Evolutionary conservation across 805 yeast species (phyloP), one percentile per base, ranked within the genome.

Genomic region (Hermanozyma aechmeae): DNA sequence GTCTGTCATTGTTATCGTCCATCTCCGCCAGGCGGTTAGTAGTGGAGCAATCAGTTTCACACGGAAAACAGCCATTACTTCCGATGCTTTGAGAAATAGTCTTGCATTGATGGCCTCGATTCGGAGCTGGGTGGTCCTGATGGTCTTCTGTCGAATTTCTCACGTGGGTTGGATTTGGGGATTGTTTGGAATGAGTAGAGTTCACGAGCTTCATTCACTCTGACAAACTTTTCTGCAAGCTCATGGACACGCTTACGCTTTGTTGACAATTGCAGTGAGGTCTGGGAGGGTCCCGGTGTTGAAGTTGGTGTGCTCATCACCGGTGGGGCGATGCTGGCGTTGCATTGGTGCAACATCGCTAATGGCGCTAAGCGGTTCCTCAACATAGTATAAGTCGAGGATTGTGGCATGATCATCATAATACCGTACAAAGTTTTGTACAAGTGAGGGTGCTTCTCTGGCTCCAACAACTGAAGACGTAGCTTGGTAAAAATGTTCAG

Each of bases 371-470:
- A 62, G 35, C 98, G 65, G 44, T 79, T 82, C 39, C 79, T 79
- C 39, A 92, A 63, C 0, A 82, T 74, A n/a, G 71, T 75, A 50
- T 84, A 92, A 0, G 97, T 95, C 9, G 83, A 71, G 0, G 96
- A 84, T 50, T 92, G 98, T 0, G 98, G 98, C 28, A 92, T 56
- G 4, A 92, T 66, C 98, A 92, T 92, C 34, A 92, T 61, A 17
- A 92, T 69, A 2, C 97, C 98, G 50, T 85, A 92, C 17, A 92
- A 66, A 30, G 95, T 82, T 48, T 85, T 84, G 64, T 79, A 83
- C 19, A 92, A 58, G 45, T 70, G 81, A 1, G 93, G 94, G 48
- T 81, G 70, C 38, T 70, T 73, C 27, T 78, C 83, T 1, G 96
- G 96, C 46, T 84, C 94, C 26, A 92, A 59, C n/a, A 92, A 60